A percentile compares a stretch with the other conserved stretches of the same genome.
phyloP scores from a whole-genome alignment of 169 alveolate genomes.

The Plasmodium berghei region DNA sequence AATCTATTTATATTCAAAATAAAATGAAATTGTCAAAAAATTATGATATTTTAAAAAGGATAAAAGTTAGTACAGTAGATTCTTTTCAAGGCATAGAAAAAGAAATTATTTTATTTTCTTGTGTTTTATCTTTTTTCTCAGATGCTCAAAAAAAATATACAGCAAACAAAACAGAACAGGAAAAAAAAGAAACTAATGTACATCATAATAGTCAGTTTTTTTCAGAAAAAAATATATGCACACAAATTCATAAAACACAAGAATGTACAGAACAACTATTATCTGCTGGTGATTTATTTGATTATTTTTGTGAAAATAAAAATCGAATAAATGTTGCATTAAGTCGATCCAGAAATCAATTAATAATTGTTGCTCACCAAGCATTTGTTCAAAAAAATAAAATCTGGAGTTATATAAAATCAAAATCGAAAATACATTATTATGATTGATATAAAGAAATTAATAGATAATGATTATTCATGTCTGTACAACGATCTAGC shows the following conservation, averaged over 20 bases:
- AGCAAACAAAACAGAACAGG: neutral
- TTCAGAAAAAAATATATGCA: neutral
- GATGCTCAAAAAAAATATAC: neutral
- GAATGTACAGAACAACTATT: neutral
- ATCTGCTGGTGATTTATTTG: neutral
- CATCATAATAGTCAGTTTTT: no score
- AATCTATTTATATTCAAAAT: slow-evolving; percentile 17
- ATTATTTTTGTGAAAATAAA: slow-evolving; percentile 35
- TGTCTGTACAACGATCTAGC: neutral
- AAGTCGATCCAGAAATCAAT: slow-evolving; percentile 58
- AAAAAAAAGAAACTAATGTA: no score
- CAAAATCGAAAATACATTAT: slow-evolving; percentile 18
- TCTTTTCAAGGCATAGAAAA: slow-evolving; percentile 74
- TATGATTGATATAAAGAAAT: slow-evolving; percentile 12
- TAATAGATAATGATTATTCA: neutral
- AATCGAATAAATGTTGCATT: slow-evolving; percentile 74
- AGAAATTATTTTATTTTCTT: slow-evolving; percentile 54
- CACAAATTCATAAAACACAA: neutral
- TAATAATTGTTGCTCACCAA: slow-evolving; percentile 72
- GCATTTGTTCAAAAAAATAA: slow-evolving; percentile 40
- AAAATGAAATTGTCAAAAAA: slow-evolving; percentile 22
- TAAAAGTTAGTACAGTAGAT: slow-evolving; percentile 75
- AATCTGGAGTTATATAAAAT: slow-evolving; percentile 61
- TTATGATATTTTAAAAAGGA: slow-evolving; percentile 4
- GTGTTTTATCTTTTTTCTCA: slow-evolving; percentile 11